phyloP scores from a whole-genome alignment of 2,329 filamentous ascomycete species.

The Kalmusia sp. region DNA sequence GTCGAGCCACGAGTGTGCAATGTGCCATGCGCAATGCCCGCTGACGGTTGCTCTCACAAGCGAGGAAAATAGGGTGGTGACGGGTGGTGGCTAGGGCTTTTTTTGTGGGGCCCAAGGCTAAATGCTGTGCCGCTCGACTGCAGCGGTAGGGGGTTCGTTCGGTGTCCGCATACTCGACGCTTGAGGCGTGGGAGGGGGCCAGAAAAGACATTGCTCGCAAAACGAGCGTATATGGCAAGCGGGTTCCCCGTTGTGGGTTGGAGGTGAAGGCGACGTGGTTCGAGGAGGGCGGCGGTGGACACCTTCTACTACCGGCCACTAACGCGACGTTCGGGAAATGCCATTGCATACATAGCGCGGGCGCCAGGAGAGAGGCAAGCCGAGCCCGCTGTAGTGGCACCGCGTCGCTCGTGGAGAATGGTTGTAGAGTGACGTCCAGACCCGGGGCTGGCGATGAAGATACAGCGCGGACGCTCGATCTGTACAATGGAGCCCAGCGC shows the following conservation, averaged over 20 bases:
- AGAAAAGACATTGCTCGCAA: not conserved
- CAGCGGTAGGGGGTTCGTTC: not conserved
- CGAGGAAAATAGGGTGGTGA: not conserved
- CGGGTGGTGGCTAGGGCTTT: not conserved
- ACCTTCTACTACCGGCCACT: slow-evolving; percentile 7
- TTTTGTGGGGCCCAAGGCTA: slow-evolving; percentile 8
- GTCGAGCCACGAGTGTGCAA: not conserved
- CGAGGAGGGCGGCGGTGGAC: not conserved
- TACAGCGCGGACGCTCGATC: not conserved
- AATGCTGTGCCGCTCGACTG: slow-evolving; percentile 5
- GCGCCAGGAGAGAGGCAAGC: not conserved
- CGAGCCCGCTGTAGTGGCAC: not conserved
- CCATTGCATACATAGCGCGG: slow-evolving; percentile 1
- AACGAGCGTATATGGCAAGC: not conserved
- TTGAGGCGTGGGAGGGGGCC: not conserved
- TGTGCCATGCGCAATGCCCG: not conserved
- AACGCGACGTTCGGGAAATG: slow-evolving; percentile 2
- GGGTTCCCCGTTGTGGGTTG: not conserved
- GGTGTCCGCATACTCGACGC: slow-evolving; percentile 1
- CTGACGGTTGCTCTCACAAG: not conserved
- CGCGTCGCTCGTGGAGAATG: not conserved
- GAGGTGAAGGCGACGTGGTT: not conserved
- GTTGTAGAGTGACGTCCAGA: not conserved
- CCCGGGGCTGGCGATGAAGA: not conserved
- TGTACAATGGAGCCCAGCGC: not conserved